These are phyloP conservation scores for Haplosporangium gracile DNA, from an alignment of 192 early-diverging fungal species.

Conservation along the genomic window DNA sequence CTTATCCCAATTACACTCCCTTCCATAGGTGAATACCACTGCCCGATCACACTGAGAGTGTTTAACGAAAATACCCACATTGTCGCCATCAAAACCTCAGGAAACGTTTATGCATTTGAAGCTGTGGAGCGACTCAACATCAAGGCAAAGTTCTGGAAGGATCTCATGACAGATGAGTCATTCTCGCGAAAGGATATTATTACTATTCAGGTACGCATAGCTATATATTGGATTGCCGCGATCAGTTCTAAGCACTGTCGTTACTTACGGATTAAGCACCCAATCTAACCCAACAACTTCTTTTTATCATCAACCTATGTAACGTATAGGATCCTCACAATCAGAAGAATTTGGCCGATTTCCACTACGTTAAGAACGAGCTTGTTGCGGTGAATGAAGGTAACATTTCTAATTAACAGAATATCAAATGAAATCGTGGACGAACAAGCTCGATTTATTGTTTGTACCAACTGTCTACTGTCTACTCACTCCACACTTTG, in stretches of 20 bases:
- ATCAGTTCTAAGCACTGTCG: not conserved
- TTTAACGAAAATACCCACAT: conserved; percentile 90
- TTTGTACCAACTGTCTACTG: not conserved
- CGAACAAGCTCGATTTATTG: not conserved
- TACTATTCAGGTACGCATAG: conserved; percentile 74
- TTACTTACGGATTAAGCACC: not conserved
- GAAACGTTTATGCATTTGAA: conserved; percentile 91
- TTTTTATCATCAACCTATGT: not conserved
- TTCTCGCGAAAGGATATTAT: conserved; percentile 92
- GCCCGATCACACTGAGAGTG: conserved; percentile 92
- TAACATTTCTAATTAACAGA: conserved; percentile 21
- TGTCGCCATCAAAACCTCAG: conserved; percentile 85
- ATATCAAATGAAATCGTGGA: not conserved
- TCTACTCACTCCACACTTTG: not conserved
- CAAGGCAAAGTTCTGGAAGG: conserved; percentile 86
- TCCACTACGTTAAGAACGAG: conserved; percentile 82
- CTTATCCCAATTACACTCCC: not conserved
- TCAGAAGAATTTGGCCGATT: conserved; percentile 75
- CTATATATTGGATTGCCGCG: not conserved
- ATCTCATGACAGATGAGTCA: conserved; percentile 88
- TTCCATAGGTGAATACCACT: conserved; percentile 78
- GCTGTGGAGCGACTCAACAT: conserved; percentile 90
- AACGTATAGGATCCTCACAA: conserved; percentile 82
- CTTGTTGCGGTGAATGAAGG: conserved; percentile 68
- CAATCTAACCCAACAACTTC: conserved; percentile 4